Evolutionary conservation across 169 alveolate species (phyloP), one percentile per base, ranked within the genome.

Genomic region (Babesia sp.): DNA sequence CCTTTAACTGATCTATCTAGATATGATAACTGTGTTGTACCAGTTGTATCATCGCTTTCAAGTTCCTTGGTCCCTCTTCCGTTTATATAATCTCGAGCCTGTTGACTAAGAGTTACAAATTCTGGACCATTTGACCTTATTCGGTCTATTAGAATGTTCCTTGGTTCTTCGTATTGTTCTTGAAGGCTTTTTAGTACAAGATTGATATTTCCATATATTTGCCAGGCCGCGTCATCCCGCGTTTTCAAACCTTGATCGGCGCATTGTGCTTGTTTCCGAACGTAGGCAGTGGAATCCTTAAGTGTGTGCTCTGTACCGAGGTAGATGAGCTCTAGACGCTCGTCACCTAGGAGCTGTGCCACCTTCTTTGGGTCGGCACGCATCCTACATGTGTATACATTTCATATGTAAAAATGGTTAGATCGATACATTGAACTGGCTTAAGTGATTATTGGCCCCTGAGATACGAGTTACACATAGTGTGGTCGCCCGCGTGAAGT

Each of bases 1-100:
- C 80, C 84, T 56, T 89, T 89, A 22, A 89, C 67, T 6, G 93
- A 89, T 63, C 83, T 84, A 53, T 89, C 93, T 39, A 20, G 57
- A n/a, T 18, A 18, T 20, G 45, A 54, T 42, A 7, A 31, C 11
- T 46, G 24, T 36, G 34, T 12, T 22, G 22, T n/a, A 14, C 61
- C 36, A 11, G 20, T 9, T 26, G 22, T 53, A 9, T 5, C 0
- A 1, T 14, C 36, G 33, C 5, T 3, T 1, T 18, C 45, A 31
- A n/a, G 33, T 9, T 64, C 51, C 4, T 8, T 33, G 18, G 34
- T 3, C 9, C 14, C 74, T 4, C 36, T 12, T 14, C 74, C 74
- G 51, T 64, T 64, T 42, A 64, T 64, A 50, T 64, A 64, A 26
- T 34, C 54, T 34, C 59, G 33, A n/a, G 46, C 3, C 41, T 3